Conservation (phyloP, 768 basidiomycete species). For the Kwoniella shandongensis region DNA sequence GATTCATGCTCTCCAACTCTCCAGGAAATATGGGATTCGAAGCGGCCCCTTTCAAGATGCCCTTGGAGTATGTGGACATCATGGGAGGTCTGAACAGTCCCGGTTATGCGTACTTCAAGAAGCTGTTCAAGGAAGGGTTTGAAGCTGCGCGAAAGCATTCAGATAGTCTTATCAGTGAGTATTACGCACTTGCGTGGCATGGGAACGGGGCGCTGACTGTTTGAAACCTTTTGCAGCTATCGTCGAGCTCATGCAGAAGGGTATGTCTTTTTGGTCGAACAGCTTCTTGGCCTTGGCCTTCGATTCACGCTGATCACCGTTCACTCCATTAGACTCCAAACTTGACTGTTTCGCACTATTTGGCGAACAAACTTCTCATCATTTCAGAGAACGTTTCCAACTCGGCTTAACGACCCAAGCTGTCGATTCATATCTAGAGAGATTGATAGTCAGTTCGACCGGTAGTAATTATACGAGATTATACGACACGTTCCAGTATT, state of each 20-base stretch:
- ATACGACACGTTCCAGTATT: conserved; percentile 71
- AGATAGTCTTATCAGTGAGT: conserved; percentile 87
- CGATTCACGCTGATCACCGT: conserved; percentile 12
- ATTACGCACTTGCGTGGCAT: background rate
- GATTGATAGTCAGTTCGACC: conserved; percentile 81
- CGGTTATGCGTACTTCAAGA: conserved; percentile 78
- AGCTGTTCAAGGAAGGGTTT: conserved; percentile 87
- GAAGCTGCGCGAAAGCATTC: conserved; percentile 93
- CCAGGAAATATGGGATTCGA: conserved; percentile 98
- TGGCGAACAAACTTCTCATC: conserved; percentile 84
- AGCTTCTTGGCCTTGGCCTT: background rate
- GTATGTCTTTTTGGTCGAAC: conserved; percentile 55
- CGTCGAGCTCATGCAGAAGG: conserved; percentile 98
- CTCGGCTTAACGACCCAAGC: conserved; percentile 76
- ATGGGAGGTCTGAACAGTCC: conserved; percentile 78
- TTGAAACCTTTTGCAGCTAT: conserved; percentile 58
- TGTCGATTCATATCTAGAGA: conserved; percentile 84
- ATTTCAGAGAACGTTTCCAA: conserved; percentile 90
- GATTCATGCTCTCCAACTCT: conserved; percentile 94
- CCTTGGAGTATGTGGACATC: conserved; percentile 92
- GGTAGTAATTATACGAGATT: conserved; percentile 92
- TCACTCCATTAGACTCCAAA: conserved; percentile 70
- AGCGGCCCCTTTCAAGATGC: conserved; percentile 97
- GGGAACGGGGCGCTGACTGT: no score
- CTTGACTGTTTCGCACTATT: conserved; percentile 87